These are phyloP conservation scores for Polyporus tsugae DNA, from an alignment of 1,284 basidiomycete genomes.

Conservation along the genomic window DNA sequence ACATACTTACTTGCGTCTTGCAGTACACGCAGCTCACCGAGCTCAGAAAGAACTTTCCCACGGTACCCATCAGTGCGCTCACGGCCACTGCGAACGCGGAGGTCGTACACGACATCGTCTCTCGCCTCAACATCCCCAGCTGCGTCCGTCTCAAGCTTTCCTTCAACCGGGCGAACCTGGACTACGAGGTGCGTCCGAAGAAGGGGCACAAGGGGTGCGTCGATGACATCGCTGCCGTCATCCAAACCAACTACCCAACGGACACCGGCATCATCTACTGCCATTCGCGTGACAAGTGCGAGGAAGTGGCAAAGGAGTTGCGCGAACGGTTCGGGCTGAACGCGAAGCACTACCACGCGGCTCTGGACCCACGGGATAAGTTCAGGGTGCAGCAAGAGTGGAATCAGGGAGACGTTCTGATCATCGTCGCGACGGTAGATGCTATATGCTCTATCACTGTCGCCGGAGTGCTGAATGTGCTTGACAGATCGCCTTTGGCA, in stretches of 20 bases:
- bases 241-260: slow-evolving; percentile 64
- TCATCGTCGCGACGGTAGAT: slow-evolving; percentile 90
- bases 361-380: slow-evolving; percentile 73
- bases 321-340: slow-evolving; percentile 61
- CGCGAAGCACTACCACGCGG: slow-evolving; percentile 91
- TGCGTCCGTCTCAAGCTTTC: slow-evolving; percentile 80
- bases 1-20: slow-evolving; percentile 26
- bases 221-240: slow-evolving; percentile 77
- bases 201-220: slow-evolving; percentile 50
- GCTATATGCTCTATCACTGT: slow-evolving; percentile 25
- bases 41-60: slow-evolving; percentile 78
- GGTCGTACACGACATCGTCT: slow-evolving; percentile 83
- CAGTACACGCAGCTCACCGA: slow-evolving; percentile 76
- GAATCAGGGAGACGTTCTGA: slow-evolving; percentile 76
- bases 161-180: slow-evolving; percentile 93
- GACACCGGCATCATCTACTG: slow-evolving; percentile 93
- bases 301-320: slow-evolving; percentile 80
- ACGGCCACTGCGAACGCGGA: slow-evolving; percentile 92
- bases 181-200: slow-evolving; percentile 82
- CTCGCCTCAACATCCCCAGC: slow-evolving; percentile 68
- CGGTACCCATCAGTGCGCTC: slow-evolving; percentile 93
- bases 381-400: slow-evolving; percentile 75
- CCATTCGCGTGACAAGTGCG: slow-evolving; percentile 75
- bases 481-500: slow-evolving; percentile 82
- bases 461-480: not conserved